Evolutionary conservation across 257 asterid species (phyloP).

Genomic region (Jacaranda mimosifolia): DNA sequence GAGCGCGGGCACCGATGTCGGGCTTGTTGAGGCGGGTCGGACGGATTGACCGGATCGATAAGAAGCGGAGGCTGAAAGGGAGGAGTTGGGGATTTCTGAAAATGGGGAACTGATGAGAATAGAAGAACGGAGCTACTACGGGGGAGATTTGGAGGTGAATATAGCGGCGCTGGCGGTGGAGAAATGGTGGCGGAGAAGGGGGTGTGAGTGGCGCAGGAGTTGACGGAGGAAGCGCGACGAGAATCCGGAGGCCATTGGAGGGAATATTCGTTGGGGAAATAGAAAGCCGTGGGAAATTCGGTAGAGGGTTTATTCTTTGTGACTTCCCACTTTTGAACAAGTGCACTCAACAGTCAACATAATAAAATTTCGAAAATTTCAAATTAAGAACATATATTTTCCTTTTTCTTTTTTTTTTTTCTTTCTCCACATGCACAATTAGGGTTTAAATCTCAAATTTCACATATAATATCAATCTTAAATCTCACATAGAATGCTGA

Average conservation of each 20-base stretch:
- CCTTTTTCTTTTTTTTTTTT: too few species aligned
- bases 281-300: background rate
- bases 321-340: too few species aligned
- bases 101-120: slow-evolving; percentile 44
- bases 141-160: slow-evolving; percentile 31
- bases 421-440: too few species aligned
- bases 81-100: slow-evolving; percentile 44
- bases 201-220: slow-evolving; percentile 30
- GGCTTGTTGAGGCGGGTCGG: slow-evolving; percentile 58
- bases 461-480: too few species aligned
- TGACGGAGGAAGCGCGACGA: slow-evolving; percentile 52
- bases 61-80: slow-evolving; percentile 44
- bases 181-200: slow-evolving; percentile 35
- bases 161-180: slow-evolving; percentile 41
- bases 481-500: too few species aligned
- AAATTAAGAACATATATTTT: too few species aligned
- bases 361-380: too few species aligned
- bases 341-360: too few species aligned
- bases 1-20: slow-evolving; percentile 86
- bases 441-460: too few species aligned
- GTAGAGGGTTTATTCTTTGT: too few species aligned
- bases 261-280: background rate
- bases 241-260: slow-evolving; percentile 58
- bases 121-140: slow-evolving; percentile 32
- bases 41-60: slow-evolving; percentile 51